Conservation (phyloP, 73 alveolate genomes). For the Paramecium sexaurelia region DNA sequence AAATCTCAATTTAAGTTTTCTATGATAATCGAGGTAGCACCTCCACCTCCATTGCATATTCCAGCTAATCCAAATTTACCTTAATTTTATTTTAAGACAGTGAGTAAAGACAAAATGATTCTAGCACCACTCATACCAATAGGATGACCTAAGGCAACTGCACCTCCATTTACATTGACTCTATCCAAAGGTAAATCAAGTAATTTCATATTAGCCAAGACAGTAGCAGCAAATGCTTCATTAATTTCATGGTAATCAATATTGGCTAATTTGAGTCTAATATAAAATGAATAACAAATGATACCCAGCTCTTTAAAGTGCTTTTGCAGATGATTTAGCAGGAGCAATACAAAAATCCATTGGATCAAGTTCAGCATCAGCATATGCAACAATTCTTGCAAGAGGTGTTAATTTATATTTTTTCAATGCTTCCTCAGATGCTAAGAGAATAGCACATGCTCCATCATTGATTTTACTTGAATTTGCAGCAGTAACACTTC, state of each 20-base stretch:
- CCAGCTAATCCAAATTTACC: slow-evolving; percentile 81
- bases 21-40: slow-evolving; percentile 87
- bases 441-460: slow-evolving; percentile 79
- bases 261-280: slow-evolving; percentile 66
- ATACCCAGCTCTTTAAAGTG: slow-evolving; percentile 67
- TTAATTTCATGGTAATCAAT: slow-evolving; percentile 82
- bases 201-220: slow-evolving; percentile 81
- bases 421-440: slow-evolving; percentile 82
- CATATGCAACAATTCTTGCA: slow-evolving; percentile 82
- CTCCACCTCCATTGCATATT: slow-evolving; percentile 92
- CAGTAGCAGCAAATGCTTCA: slow-evolving; percentile 90
- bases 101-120: slow-evolving; percentile 75
- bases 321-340: slow-evolving; percentile 74
- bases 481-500: slow-evolving; percentile 88
- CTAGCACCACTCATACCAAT: slow-evolving; percentile 88
- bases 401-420: slow-evolving; percentile 81
- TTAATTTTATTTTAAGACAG: slow-evolving; percentile 74
- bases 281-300: neutral
- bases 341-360: slow-evolving; percentile 91
- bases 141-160: slow-evolving; percentile 91
- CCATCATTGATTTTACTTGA: slow-evolving; percentile 87
- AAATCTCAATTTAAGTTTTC: slow-evolving; percentile 62
- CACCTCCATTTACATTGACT: slow-evolving; percentile 86
- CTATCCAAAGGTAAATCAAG: slow-evolving; percentile 69
- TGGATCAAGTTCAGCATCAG: slow-evolving; percentile 84